These are phyloP conservation scores for Coemansia interrupta DNA, from an alignment of 192 early-diverging fungal genomes.

Conservation along the genomic window DNA sequence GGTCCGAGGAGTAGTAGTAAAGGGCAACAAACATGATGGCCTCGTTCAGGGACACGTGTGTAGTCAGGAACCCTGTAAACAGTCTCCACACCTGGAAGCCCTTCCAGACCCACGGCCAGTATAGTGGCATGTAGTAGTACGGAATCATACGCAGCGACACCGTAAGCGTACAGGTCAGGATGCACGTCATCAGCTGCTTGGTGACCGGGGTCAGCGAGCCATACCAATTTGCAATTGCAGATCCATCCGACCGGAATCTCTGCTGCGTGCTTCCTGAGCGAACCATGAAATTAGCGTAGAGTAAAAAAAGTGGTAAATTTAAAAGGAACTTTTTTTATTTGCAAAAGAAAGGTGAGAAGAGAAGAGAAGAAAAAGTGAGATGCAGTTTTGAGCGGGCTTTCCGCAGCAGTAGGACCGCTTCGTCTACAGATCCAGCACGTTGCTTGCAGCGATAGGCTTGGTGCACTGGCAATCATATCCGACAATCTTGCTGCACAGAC, in stretches of 20 bases:
- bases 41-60: conserved; percentile 55
- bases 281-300: conserved; percentile 1
- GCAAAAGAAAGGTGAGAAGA: not conserved
- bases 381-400: too few relatives aligned
- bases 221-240: not conserved
- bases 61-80: conserved; percentile 63
- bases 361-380: not conserved
- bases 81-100: conserved; percentile 77
- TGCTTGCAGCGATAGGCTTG: not conserved
- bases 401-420: not conserved
- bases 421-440: not conserved
- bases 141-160: conserved; percentile 9
- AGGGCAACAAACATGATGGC: conserved; percentile 72
- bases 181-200: not conserved
- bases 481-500: not conserved
- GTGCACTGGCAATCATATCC: not conserved
- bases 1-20: conserved; percentile 63
- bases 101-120: conserved; percentile 54
- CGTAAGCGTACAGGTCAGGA: conserved; percentile 11
- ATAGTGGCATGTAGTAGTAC: conserved; percentile 47
- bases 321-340: not conserved
- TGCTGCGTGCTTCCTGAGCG: not conserved
- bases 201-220: not conserved
- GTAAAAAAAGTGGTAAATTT: not conserved
- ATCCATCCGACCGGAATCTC: conserved; percentile 4